Evolutionary conservation across 352 stramenopile species (phyloP).

Genomic region (Globisporangium irregulare): DNA sequence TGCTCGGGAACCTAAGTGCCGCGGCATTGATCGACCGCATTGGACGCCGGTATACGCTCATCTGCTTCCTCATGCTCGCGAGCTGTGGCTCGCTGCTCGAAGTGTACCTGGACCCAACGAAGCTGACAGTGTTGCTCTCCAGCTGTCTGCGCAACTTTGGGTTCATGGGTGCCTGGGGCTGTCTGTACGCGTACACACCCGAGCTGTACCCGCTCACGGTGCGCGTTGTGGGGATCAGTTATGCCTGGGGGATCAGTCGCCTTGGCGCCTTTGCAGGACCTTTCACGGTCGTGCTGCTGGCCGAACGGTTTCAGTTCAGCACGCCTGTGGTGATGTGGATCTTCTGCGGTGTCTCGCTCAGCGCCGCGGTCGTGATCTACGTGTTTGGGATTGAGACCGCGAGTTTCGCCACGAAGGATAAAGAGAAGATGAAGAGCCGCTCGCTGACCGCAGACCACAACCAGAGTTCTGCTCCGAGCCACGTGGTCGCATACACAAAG

Average conservation of each 20-base stretch:
- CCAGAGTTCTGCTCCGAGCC: not conserved
- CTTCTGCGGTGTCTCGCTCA: not conserved
- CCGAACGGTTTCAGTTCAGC: not conserved
- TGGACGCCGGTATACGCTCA: conserved; percentile 2
- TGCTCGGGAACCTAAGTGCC: not conserved
- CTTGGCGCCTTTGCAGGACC: not conserved
- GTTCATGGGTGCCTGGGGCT: conserved; percentile 23
- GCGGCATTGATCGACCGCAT: conserved; percentile 6
- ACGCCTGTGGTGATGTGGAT: conserved; percentile 10
- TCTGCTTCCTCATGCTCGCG: not conserved
- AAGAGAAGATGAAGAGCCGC: not conserved
- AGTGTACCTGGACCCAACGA: not conserved
- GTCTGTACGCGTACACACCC: conserved; percentile 26
- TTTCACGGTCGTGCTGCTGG: not conserved
- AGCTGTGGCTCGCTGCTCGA: not conserved
- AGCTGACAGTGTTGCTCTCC: not conserved
- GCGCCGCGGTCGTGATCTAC: not conserved
- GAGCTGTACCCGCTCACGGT: conserved; percentile 26
- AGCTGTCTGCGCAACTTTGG: not conserved
- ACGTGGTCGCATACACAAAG: not conserved
- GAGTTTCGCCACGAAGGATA: not conserved
- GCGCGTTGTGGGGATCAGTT: conserved; percentile 18
- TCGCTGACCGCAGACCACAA: not conserved
- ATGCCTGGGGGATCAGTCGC: conserved; percentile 1
- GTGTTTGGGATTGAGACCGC: conserved; percentile 2